Conservation (phyloP, 371 early-diverging fungal genomes). For the Polyrhizophydium stewartii region DNA sequence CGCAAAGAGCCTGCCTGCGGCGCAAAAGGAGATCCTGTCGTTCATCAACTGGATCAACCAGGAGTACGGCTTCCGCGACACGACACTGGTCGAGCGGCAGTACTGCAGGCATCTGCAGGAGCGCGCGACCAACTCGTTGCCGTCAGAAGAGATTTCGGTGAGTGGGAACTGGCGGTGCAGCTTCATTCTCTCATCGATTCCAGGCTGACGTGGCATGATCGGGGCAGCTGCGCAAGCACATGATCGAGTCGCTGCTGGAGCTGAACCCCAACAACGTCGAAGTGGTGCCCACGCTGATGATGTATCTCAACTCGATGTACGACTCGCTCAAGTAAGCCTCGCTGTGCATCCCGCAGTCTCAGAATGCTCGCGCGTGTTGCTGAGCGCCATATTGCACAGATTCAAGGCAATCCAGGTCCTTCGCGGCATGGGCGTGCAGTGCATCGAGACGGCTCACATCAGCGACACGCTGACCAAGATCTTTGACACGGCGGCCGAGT, state of each 20-base stretch:
- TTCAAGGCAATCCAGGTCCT: constrained; percentile 5
- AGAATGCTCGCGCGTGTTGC: background rate
- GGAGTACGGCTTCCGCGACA: constrained; percentile 26
- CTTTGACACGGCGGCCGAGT: background rate
- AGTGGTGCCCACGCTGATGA: constrained; percentile 21
- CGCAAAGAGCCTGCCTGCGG: constrained; percentile 2
- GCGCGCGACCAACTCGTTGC: background rate
- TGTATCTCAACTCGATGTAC: constrained; percentile 12
- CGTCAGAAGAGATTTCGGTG: constrained; percentile 5
- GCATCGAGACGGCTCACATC: background rate
- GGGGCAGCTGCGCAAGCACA: constrained; percentile 4
- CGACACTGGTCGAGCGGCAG: constrained; percentile 11
- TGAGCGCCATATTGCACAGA: background rate
- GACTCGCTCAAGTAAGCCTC: constrained; percentile 9
- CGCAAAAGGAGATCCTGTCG: constrained; percentile 21
- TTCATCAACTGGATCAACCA: constrained; percentile 35
- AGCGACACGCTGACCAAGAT: background rate
- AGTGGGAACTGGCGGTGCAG: background rate
- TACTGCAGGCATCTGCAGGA: constrained; percentile 22
- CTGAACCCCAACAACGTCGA: constrained; percentile 21
- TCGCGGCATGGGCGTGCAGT: background rate
- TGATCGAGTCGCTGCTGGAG: constrained; percentile 21
- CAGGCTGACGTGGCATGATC: background rate
- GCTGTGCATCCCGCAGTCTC: background rate
- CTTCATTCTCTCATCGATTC: background rate